These are phyloP conservation scores for Mollisiaceae sp. DNA, from an alignment of 2,329 filamentous ascomycete genomes.

Conservation along the genomic window DNA sequence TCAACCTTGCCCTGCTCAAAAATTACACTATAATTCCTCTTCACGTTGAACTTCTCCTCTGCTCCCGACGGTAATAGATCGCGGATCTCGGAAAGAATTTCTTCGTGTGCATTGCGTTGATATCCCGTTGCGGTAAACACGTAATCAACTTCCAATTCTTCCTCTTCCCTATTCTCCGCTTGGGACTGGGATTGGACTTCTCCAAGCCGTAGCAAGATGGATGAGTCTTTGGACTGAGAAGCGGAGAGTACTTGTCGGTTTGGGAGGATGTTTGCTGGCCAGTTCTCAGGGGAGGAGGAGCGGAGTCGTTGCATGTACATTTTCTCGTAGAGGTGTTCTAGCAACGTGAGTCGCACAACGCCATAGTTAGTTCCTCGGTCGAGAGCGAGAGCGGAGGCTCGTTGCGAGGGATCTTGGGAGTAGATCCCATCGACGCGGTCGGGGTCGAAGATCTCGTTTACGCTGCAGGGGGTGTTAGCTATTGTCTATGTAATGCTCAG, in stretches of 20 bases:
- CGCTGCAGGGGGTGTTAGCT: slow-evolving; percentile 55
- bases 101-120: slow-evolving; percentile 75
- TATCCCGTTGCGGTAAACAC: slow-evolving; percentile 91
- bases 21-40: slow-evolving; percentile 78
- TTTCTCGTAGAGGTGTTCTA: slow-evolving; percentile 85
- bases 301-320: slow-evolving; percentile 85
- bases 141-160: slow-evolving; percentile 70
- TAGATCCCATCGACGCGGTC: slow-evolving; percentile 80
- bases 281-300: slow-evolving; percentile 69
- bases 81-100: slow-evolving; percentile 72
- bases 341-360: slow-evolving; percentile 87
- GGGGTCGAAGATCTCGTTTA: slow-evolving; percentile 97
- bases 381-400: slow-evolving; percentile 62
- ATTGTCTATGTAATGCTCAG: no score
- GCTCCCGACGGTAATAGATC: slow-evolving; percentile 64
- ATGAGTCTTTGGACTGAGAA: slow-evolving; percentile 16
- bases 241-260: slow-evolving; percentile 61
- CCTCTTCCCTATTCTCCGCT: slow-evolving; percentile 35
- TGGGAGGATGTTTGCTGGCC: slow-evolving; percentile 82
- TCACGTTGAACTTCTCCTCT: slow-evolving; percentile 65
- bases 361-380: slow-evolving; percentile 92
- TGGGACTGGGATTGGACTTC: slow-evolving; percentile 27
- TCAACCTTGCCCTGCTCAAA: slow-evolving; percentile 72
- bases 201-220: slow-evolving; percentile 38
- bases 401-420: slow-evolving; percentile 65